These are phyloP conservation scores for Beauveria australis DNA, from an alignment of 2,329 filamentous ascomycete species.

Conservation along the genomic window DNA sequence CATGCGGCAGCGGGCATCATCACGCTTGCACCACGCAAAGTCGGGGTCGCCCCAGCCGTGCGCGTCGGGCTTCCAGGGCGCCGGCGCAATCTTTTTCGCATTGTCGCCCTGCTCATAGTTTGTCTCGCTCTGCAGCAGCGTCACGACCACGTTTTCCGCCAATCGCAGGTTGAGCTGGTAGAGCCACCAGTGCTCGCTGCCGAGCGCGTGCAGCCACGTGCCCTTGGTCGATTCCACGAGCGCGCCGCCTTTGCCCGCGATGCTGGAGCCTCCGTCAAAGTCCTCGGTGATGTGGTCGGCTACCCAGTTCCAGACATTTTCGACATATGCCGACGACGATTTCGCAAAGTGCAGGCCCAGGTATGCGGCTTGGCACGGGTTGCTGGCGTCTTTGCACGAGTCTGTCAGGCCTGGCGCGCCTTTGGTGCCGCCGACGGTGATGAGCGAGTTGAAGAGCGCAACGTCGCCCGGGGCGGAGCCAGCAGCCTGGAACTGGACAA, in stretches of 20 bases:
- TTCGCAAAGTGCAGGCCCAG: constrained; percentile 40
- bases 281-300: constrained; percentile 40
- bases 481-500: constrained; percentile 43
- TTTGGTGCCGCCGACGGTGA: constrained; percentile 37
- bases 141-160: constrained; percentile 41
- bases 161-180: constrained; percentile 49
- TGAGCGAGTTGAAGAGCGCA: constrained; percentile 38
- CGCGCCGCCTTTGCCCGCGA: constrained; percentile 40
- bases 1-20: constrained; percentile 33
- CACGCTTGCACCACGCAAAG: constrained; percentile 29
- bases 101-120: constrained; percentile 31
- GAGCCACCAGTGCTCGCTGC: constrained; percentile 49
- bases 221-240: constrained; percentile 39
- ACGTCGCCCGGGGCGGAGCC: constrained; percentile 38
- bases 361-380: constrained; percentile 38
- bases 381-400: constrained; percentile 25
- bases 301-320: constrained; percentile 29
- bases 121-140: constrained; percentile 46
- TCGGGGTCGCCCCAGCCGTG: constrained; percentile 33
- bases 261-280: constrained; percentile 33
- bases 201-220: constrained; percentile 39
- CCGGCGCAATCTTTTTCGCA: constrained; percentile 24
- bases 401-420: constrained; percentile 29
- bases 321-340: constrained; percentile 5
- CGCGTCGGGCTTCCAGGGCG: constrained; percentile 31